These are phyloP conservation scores for Selenicereus undatus DNA, from an alignment of 148 eudicot species.

Conservation along the genomic window DNA sequence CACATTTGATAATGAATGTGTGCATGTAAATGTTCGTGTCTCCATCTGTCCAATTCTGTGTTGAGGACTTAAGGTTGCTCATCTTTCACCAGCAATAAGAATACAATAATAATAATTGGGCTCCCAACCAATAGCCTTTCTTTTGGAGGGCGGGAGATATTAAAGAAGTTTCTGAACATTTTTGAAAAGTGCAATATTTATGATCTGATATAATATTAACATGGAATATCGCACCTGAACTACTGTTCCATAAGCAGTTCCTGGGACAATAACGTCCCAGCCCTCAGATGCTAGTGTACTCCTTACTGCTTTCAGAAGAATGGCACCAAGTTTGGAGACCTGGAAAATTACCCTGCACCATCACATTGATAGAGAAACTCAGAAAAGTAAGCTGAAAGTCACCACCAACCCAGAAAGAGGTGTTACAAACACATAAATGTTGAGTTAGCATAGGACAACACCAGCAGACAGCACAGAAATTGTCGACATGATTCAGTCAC, in stretches of 20 bases:
- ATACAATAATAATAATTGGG: too few relatives aligned
- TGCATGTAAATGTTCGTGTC: too few relatives aligned
- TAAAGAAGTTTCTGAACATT: too few relatives aligned
- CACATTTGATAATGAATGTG: too few relatives aligned
- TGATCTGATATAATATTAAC: neutral
- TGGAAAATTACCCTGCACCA: slow-evolving; percentile 76
- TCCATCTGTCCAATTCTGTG: too few relatives aligned
- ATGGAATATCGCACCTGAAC: slow-evolving; percentile 47
- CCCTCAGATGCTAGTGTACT: slow-evolving; percentile 68
- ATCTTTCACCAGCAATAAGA: too few relatives aligned
- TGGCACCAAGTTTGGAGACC: slow-evolving; percentile 86
- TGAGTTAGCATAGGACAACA: neutral
- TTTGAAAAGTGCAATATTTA: neutral
- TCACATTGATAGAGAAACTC: slow-evolving; percentile 10
- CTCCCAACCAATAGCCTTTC: too few relatives aligned
- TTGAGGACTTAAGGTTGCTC: too few relatives aligned
- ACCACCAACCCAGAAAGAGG: neutral
- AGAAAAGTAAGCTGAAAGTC: slow-evolving; percentile 28
- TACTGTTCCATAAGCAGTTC: slow-evolving; percentile 70
- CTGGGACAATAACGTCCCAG: slow-evolving; percentile 98
- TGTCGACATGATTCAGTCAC: neutral
- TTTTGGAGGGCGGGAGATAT: too few relatives aligned
- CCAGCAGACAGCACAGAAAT: neutral
- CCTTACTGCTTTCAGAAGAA: slow-evolving; percentile 79
- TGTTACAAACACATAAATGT: neutral